A percentile compares a stretch with the other conserved stretches of the same genome.
Evolutionary conservation across 116 monocot genomes (phyloP).

Genomic region (Phalaenopsis hybrid): DNA sequence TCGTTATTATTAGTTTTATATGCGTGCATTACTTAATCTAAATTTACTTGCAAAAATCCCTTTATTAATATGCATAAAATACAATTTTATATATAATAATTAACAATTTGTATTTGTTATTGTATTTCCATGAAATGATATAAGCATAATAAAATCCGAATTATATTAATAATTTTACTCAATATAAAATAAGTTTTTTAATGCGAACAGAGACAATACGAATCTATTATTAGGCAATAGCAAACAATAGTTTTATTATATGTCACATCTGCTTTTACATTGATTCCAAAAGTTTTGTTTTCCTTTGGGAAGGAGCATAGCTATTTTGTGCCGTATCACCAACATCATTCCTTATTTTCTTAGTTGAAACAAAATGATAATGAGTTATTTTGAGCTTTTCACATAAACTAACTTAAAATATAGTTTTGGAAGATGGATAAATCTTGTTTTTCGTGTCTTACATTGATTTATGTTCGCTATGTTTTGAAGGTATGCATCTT

Average conservation of each 20-base stretch:
- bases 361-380: not conserved
- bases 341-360: not conserved
- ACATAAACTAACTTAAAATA: not conserved
- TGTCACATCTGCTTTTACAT: not conserved
- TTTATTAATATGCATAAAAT: too few species aligned
- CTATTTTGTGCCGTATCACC: not conserved
- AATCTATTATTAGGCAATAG: too few species aligned
- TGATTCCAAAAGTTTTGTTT: not conserved
- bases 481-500: constrained; percentile 44
- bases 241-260: not conserved
- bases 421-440: not conserved
- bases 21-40: too few species aligned
- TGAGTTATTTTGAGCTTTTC: not conserved
- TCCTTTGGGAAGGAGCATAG: not conserved
- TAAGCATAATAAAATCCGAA: too few species aligned
- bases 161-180: too few species aligned
- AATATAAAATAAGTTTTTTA: too few species aligned
- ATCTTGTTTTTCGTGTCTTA: not conserved
- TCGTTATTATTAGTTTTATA: too few species aligned
- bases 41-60: too few species aligned
- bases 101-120: too few species aligned
- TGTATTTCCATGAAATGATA: too few species aligned
- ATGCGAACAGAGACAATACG: too few species aligned
- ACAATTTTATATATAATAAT: too few species aligned
- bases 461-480: not conserved